These are phyloP conservation scores for Cutaneotrichosporon spelunceum DNA, from an alignment of 1,284 basidiomycete species.

Conservation along the genomic window DNA sequence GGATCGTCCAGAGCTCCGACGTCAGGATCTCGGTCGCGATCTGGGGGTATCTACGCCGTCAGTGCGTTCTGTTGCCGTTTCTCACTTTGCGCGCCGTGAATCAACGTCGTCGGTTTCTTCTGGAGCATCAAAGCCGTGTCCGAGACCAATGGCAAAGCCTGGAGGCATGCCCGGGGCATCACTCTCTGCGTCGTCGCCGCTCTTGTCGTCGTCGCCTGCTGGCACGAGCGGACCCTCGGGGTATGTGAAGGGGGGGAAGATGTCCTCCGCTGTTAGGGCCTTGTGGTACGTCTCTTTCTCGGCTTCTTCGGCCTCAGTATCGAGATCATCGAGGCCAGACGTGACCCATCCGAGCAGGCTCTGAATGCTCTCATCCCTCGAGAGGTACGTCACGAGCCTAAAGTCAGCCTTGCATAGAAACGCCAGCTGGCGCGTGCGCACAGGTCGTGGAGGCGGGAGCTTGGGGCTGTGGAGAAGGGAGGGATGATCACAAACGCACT, in stretches of 20 bases:
- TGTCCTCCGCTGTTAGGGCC: conserved; percentile 28
- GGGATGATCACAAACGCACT: conserved; percentile 31
- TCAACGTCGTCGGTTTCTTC: conserved; percentile 27
- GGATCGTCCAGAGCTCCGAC: conserved; percentile 90
- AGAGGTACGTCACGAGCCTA: conserved; percentile 47
- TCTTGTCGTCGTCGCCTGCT: conserved; percentile 9
- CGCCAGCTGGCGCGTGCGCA: neutral
- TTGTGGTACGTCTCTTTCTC: conserved; percentile 32
- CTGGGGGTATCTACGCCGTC: conserved; percentile 74
- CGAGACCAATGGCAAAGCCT: conserved; percentile 28
- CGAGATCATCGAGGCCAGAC: conserved; percentile 48
- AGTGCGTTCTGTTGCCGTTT: neutral
- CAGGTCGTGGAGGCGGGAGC: neutral
- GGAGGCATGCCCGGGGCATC: conserved; percentile 4
- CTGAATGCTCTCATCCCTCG: conserved; percentile 44
- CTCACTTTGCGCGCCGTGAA: conserved; percentile 35
- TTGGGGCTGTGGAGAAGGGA: neutral
- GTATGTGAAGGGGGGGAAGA: conserved; percentile 28
- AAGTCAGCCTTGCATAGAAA: conserved; percentile 6
- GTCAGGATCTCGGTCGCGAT: conserved; percentile 94
- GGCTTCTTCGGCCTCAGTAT: conserved; percentile 39
- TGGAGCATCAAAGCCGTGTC: conserved; percentile 31
- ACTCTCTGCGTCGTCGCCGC: conserved; percentile 12
- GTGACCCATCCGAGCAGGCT: conserved; percentile 48
- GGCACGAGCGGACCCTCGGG: neutral